These are phyloP conservation scores for Begonia loranthoides DNA, from an alignment of 306 rosid species.

Conservation along the genomic window DNA sequence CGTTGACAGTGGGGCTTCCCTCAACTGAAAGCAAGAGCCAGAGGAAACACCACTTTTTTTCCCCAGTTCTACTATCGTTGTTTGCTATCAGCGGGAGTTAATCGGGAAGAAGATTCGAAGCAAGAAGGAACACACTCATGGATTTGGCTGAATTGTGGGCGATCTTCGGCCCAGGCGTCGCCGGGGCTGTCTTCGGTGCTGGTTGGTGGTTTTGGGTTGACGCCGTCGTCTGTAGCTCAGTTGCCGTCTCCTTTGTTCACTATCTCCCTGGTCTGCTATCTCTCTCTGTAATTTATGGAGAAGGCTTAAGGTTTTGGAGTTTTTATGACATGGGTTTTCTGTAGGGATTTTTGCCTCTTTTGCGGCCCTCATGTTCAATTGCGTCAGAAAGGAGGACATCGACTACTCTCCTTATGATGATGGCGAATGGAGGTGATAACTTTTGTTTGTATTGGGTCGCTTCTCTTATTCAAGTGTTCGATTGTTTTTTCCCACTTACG, in stretches of 20 bases:
- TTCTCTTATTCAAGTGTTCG: neutral
- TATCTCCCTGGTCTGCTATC: slow-evolving; percentile 68
- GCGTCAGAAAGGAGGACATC: slow-evolving; percentile 89
- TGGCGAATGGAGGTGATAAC: slow-evolving; percentile 87
- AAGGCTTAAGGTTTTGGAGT: slow-evolving; percentile 26
- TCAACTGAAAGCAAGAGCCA: no score
- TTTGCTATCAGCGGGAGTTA: neutral
- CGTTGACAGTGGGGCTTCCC: no score
- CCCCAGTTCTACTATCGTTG: no score
- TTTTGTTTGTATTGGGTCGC: neutral
- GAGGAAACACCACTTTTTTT: no score
- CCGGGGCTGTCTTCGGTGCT: slow-evolving; percentile 84
- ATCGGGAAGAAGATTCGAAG: neutral
- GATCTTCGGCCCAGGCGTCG: slow-evolving; percentile 87
- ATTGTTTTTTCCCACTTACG: neutral
- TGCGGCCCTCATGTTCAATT: slow-evolving; percentile 98
- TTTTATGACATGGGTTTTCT: slow-evolving; percentile 3
- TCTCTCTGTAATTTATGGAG: neutral
- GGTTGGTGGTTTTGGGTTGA: slow-evolving; percentile 99
- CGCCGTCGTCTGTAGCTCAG: slow-evolving; percentile 92
- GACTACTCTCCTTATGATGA: slow-evolving; percentile 95
- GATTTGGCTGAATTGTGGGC: slow-evolving; percentile 83
- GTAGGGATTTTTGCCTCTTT: slow-evolving; percentile 84
- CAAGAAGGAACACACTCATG: slow-evolving; percentile 22
- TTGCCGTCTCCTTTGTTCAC: slow-evolving; percentile 67